A percentile compares a stretch with the other conserved stretches of the same genome.
Evolutionary conservation across 1,139 yeast species (phyloP).

Genomic region (Hansenula anomala): DNA sequence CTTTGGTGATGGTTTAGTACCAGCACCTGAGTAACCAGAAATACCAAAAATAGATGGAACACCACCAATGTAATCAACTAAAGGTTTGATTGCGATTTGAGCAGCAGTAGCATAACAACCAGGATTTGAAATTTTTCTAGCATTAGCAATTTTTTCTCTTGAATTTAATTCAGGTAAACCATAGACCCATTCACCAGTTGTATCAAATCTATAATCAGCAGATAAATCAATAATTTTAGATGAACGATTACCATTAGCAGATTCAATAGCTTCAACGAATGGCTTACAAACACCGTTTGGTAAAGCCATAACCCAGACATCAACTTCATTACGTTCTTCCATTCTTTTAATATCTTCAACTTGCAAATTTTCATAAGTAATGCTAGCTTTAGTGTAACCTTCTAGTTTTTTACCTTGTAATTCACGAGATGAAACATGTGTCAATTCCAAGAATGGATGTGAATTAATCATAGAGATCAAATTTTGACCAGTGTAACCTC

Average conservation of each 20-base stretch:
- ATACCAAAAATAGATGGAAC: slow-evolving; percentile 89
- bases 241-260: slow-evolving; percentile 39
- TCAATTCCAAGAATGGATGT: slow-evolving; percentile 82
- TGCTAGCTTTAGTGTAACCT: slow-evolving; percentile 79
- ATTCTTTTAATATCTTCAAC: slow-evolving; percentile 78
- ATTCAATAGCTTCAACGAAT: slow-evolving; percentile 88
- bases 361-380: slow-evolving; percentile 80
- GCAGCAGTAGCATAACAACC: slow-evolving; percentile 99
- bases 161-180: slow-evolving; percentile 83
- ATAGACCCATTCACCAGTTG: slow-evolving; percentile 82
- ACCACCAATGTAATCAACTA: slow-evolving; percentile 57
- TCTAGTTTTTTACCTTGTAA: slow-evolving; percentile 79
- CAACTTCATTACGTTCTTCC: slow-evolving; percentile 75
- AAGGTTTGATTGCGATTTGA: slow-evolving; percentile 87
- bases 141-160: slow-evolving; percentile 61
- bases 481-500: slow-evolving; percentile 97
- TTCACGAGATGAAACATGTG: slow-evolving; percentile 95
- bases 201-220: slow-evolving; percentile 94
- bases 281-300: slow-evolving; percentile 98
- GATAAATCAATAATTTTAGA: slow-evolving; percentile 88
- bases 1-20: slow-evolving; percentile 96
- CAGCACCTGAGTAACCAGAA: slow-evolving; percentile 98
- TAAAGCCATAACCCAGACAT: slow-evolving; percentile 98
- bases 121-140: slow-evolving; percentile 88
- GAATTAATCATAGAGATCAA: slow-evolving; percentile 78